Base-by-base conservation (phyloP, 768 basidiomycete species). In the Sporobolomyces pararoseus region DNA sequence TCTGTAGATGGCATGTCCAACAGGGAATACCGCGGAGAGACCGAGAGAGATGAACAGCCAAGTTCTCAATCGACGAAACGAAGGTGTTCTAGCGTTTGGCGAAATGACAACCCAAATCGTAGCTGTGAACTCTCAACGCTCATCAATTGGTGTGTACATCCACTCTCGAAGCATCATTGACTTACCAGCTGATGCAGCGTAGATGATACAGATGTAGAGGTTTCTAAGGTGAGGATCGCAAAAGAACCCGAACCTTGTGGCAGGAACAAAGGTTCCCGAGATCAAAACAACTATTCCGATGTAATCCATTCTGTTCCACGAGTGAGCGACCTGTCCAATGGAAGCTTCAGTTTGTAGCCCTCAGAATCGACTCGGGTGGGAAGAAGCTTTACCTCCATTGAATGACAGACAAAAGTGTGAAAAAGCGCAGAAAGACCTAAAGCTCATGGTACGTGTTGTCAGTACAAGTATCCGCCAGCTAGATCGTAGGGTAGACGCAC, bases 11-110 rank as follows among this genome's bases (percentile, higher is more conserved):
- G 86, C 81, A 74, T 95, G 91, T 7, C 82, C 78, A 29, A 89
- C 82, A 29, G 92, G 92, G 16, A 89, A 76, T 50, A 88, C 78
- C 16, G 85, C 87, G 67, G 84, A 85, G 42, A 89, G 78, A 17
- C 92, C 92, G 32, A 95, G 84, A 14, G 82, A 84, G 72, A 92
- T 84, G 81, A 94, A 96, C 21, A 91, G 85, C 42, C 81, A 78
- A 19, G 90, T 92, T 31, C 93, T 86, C 57, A 87, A 85, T 73
- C 86, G 85, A 31, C 91, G 84, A 78, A 89, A 88, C 4, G 84
- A 84, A 7, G 89, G 87, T 70, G 86, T 87, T 27, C 86, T 82
- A 77, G 91, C 91, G 76, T 88, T 84, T 7, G 90, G 89, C 58
- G 86, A 84, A 27, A 93, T 82, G 39, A 93, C 89, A 76, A 89